These are phyloP conservation scores for Coemansia sp. DNA, from an alignment of 192 early-diverging fungal species.

Conservation along the genomic window DNA sequence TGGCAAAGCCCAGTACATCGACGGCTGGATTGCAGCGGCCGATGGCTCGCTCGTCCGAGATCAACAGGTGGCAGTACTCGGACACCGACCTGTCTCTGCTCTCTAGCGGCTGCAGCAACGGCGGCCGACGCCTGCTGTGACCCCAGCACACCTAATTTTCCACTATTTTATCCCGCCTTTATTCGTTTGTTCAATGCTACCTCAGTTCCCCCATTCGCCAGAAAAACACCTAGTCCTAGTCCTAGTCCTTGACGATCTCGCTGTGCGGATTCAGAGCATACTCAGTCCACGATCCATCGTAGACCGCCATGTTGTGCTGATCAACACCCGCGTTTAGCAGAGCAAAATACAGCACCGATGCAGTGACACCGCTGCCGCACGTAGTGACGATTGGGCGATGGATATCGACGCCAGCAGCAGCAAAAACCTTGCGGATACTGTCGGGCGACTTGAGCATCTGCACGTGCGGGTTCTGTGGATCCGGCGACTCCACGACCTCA, in stretches of 20 bases:
- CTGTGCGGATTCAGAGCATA: slow-evolving; percentile 73
- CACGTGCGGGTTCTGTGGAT: slow-evolving; percentile 30
- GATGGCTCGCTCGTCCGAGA: slow-evolving; percentile 8
- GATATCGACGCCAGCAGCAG: slow-evolving; percentile 65
- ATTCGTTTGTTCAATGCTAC: neutral
- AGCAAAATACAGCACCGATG: slow-evolving; percentile 77
- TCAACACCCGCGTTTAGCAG: slow-evolving; percentile 64
- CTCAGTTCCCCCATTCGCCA: too few species aligned
- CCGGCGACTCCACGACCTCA: slow-evolving; percentile 54
- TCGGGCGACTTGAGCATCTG: slow-evolving; percentile 48
- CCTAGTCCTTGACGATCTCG: slow-evolving; percentile 65
- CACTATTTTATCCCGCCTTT: too few species aligned
- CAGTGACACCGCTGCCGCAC: slow-evolving; percentile 90
- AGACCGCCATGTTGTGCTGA: slow-evolving; percentile 65
- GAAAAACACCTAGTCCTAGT: too few species aligned
- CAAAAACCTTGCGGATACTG: slow-evolving; percentile 60
- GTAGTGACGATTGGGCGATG: slow-evolving; percentile 70
- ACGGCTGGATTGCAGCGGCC: slow-evolving; percentile 7
- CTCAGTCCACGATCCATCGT: slow-evolving; percentile 92
- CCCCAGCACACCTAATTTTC: too few species aligned
- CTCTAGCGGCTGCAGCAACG: slow-evolving; percentile 32
- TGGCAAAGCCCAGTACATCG: neutral
- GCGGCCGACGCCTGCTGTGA: slow-evolving; percentile 24
- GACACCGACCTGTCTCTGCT: slow-evolving; percentile 40
- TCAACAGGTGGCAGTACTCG: slow-evolving; percentile 38